Evolutionary conservation across 2,329 filamentous ascomycete species (phyloP).

Genomic region (Chaetomium sp.): DNA sequence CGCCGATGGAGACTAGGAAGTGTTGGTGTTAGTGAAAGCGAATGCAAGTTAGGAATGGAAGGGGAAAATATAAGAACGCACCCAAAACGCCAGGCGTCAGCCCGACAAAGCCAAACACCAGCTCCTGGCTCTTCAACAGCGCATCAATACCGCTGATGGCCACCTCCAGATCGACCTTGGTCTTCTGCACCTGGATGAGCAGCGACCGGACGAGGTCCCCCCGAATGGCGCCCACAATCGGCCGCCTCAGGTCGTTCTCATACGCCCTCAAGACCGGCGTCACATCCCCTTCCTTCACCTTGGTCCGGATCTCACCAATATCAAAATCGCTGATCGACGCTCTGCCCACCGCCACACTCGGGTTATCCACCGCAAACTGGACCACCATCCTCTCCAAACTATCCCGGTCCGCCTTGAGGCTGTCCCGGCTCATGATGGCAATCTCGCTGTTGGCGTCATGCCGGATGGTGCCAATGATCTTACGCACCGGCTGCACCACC

Average conservation of each 20-base stretch:
- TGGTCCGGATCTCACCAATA: conserved; percentile 66
- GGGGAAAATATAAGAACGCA: conserved; percentile 7
- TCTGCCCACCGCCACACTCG: conserved; percentile 48
- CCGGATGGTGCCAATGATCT: conserved; percentile 83
- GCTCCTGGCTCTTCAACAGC: conserved; percentile 88
- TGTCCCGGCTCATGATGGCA: conserved; percentile 92
- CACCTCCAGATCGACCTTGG: conserved; percentile 95
- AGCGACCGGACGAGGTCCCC: conserved; percentile 86
- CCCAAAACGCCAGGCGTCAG: conserved; percentile 81
- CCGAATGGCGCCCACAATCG: conserved; percentile 72
- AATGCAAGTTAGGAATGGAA: neutral
- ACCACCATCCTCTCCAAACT: conserved; percentile 97
- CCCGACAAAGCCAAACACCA: conserved; percentile 96
- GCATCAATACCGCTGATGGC: conserved; percentile 94
- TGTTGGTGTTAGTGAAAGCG: conserved; percentile 2
- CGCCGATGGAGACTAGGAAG: conserved; percentile 59
- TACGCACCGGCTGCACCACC: conserved; percentile 79
- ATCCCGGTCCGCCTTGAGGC: conserved; percentile 79
- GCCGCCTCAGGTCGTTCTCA: conserved; percentile 77
- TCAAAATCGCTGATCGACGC: conserved; percentile 58
- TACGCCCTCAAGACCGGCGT: conserved; percentile 88
- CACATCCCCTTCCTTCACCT: conserved; percentile 85
- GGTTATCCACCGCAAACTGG: conserved; percentile 84
- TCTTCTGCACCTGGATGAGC: conserved; percentile 96
- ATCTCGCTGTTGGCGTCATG: conserved; percentile 91